Base-by-base conservation (phyloP, 2,329 filamentous ascomycete species). In the Pseudogymnoascus sp. region DNA sequence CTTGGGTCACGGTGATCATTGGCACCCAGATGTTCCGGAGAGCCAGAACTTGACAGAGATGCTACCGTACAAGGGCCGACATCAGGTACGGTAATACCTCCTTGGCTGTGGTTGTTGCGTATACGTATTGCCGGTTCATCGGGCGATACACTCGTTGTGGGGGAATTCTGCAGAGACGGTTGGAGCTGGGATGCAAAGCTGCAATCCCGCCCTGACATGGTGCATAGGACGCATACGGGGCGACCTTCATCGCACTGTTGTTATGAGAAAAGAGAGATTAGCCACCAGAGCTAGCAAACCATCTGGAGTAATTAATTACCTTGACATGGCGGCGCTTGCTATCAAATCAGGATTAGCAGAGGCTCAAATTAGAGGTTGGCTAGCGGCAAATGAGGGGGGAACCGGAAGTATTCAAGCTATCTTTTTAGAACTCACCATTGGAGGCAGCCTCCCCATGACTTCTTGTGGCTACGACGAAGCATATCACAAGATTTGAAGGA, bases 281-380 rank as follows among this genome's bases (percentile, higher is more conserved):
- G 37, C 15, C 11, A 36, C 18, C 15, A 30, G 37, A 30, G 43
- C 15, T 12, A 18, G 20, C 20, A 18, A 28, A 14, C 6, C 15
- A 25, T 15, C 14, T 12, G 4, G 36, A 4, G 1, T 14, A n/a
- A 25, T 25, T 25, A 25, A 58, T 47, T 64, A 69, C 70, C 68
- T 72, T 72, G 61, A 72, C 68, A 59, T 73, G 71, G 4, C 71
- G 68, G 28, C 65, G 65, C 62, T 72, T 73, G 66, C 70, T 66
- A 20, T 41, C 18, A 43, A 22, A 37, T 28, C 39, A 36, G 39
- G 57, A 39, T 61, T 47, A 63, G 41, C 18, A 61, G 12, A 35
- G 18, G 15, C 20, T 20, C 18, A 22, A n/a, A 22, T 30, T 35
- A 22, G 6, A n/a, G 3, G 0, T 14, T 4, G 7, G 33, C 6